Evolutionary conservation across 345 rosid species (phyloP).

Genomic region (Alliaria petiolata): DNA sequence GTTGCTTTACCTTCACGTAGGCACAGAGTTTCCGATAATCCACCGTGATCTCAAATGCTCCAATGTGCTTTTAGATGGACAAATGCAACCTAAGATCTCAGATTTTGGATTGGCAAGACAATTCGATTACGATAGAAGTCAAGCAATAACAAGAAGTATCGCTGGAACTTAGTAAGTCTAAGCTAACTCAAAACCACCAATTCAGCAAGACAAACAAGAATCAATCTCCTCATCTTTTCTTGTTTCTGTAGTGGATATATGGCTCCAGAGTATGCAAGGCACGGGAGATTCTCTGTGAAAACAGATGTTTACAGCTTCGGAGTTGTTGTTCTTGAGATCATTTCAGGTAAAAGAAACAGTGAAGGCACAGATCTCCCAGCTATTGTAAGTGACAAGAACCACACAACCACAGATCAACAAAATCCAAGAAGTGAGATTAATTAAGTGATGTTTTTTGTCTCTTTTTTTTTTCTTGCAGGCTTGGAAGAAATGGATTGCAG

Average conservation of each 20-base stretch:
- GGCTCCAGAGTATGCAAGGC: constrained; percentile 34
- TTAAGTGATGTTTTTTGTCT: background rate
- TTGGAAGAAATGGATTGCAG: constrained; percentile 38
- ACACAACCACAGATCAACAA: background rate
- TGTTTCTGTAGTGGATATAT: constrained; percentile 18
- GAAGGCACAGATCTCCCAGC: constrained; percentile 24
- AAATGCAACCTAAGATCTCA: constrained; percentile 23
- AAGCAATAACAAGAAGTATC: constrained; percentile 19
- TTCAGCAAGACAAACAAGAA: constrained; percentile 4
- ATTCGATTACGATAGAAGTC: constrained; percentile 9
- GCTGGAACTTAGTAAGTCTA: constrained; percentile 29
- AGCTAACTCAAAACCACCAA: background rate
- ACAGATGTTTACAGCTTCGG: constrained; percentile 28
- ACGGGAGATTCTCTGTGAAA: constrained; percentile 13
- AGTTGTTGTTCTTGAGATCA: constrained; percentile 27
- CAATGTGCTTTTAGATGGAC: constrained; percentile 22
- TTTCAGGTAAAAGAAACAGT: constrained; percentile 19
- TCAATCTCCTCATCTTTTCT: background rate
- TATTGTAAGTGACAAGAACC: constrained; percentile 13
- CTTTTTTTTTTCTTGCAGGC: constrained; percentile 25
- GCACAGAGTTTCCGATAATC: background rate
- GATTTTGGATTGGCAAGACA: constrained; percentile 33
- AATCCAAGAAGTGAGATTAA: background rate
- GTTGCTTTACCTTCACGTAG: constrained; percentile 26
- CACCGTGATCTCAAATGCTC: constrained; percentile 23